Evolutionary conservation across 2,329 filamentous ascomycete genomes (phyloP), one percentile per base, ranked within the genome.

Genomic region (Sclerotinia nivalis): DNA sequence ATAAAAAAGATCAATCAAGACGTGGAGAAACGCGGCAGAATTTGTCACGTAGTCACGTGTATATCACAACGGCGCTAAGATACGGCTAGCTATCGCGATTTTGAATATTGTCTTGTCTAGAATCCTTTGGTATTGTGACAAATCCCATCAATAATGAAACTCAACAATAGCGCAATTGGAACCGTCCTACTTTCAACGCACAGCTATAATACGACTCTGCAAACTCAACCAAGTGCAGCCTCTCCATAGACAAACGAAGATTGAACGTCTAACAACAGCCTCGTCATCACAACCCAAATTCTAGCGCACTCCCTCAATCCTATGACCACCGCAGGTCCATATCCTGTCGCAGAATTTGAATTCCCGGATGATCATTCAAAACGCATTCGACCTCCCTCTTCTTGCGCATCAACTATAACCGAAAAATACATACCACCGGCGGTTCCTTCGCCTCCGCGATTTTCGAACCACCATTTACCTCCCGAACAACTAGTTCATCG

Each of bases 371-470:
- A 60, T 45, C 52, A 58, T 45, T 68, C 69, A 68, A 68, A 45
- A 5, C 45, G 52, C 18, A 60, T 64, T 68, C 64, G 69, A 54
- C 55, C 62, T 47, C 6, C 64, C 59, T 59, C 47, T 43, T 64
- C 66, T 55, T 64, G 66, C 37, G 45, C 54, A 18, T 68, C 69
- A 56, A 60, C 85, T 85, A 61, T 84, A 82, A 77, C 87, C 86
- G 55, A 85, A 75, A 69, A 71, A 37, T 56, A 66, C 15, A 83
- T 89, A 25, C 88, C 88, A 60, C 88, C 88, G 15, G 85, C 87
- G 34, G 87, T 83, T 49, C 88, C 88, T 54, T 88, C 88, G 22
- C 88, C 88, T 70, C 88, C 88, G 4, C 83, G 84, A 52, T 82
- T 84, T 66, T 84, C 83, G 54, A 84, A 85, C 65, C 83, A 85